Evolutionary conservation across 208 protist genomes (phyloP).

Genomic region (Leishmania martiniquensis): DNA sequence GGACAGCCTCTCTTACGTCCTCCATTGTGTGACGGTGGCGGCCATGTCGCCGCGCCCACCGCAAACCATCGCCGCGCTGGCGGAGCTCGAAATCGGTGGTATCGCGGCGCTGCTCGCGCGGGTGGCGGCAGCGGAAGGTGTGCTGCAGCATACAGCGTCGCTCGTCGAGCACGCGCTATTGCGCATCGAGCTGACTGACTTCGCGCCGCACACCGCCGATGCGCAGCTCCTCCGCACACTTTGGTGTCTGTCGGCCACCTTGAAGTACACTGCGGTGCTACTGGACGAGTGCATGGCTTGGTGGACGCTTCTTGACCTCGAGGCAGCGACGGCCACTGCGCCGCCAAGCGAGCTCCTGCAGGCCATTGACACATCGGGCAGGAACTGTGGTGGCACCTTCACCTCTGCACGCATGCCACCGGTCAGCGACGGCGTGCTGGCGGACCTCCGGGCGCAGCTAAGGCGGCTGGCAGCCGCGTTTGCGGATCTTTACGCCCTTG

Average conservation of each 20-base stretch:
- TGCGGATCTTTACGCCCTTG: constrained; percentile 14
- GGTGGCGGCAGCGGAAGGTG: constrained; percentile 17
- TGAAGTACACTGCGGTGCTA: neutral
- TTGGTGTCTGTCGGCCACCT: neutral
- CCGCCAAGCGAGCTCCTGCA: neutral
- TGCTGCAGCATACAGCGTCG: constrained; percentile 1
- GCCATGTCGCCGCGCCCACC: neutral
- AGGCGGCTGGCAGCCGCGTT: neutral
- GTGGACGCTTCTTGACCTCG: constrained; percentile 22
- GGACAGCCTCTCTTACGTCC: constrained; percentile 8
- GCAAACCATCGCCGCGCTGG: neutral
- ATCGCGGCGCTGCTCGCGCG: constrained; percentile 7
- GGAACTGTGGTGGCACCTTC: neutral
- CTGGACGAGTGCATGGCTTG: constrained; percentile 22
- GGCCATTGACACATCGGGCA: neutral
- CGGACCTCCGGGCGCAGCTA: constrained; percentile 5
- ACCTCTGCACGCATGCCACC: neutral
- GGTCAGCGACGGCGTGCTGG: neutral
- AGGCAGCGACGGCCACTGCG: neutral
- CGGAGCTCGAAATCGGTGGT: neutral
- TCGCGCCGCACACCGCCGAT: neutral
- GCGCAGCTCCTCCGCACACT: neutral
- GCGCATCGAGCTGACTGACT: neutral
- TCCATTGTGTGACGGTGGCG: constrained; percentile 10
- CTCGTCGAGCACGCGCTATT: neutral